Percentiles rank a stretch among this genome's conserved stretches.
phyloP scores from a whole-genome alignment of 306 rosid genomes.

The Hippophae rhamnoides region DNA sequence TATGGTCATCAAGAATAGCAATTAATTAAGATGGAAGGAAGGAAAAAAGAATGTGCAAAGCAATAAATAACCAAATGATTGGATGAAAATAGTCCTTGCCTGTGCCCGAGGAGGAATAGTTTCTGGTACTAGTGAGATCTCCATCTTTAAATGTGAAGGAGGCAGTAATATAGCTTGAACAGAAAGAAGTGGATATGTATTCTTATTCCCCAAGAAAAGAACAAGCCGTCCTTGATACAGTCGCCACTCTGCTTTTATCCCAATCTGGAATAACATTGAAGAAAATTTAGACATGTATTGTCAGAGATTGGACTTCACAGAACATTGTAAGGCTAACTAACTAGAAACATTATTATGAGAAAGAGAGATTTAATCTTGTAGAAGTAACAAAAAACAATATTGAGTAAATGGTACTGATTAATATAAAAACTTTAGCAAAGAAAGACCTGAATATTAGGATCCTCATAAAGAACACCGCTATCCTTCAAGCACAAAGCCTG shows the following conservation, averaged over 20 bases:
- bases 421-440: no score
- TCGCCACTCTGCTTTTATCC: constrained; percentile 97
- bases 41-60: no score
- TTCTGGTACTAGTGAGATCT: constrained; percentile 89
- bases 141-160: constrained; percentile 81
- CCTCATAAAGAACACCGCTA: constrained; percentile 95
- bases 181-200: constrained; percentile 74
- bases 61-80: no score
- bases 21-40: constrained; percentile 6
- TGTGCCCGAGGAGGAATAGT: constrained; percentile 99
- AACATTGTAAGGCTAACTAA: constrained; percentile 5
- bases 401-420: not conserved
- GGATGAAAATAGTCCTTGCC: constrained; percentile 32
- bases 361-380: not conserved
- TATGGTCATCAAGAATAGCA: constrained; percentile 2
- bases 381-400: not conserved
- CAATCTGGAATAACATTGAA: constrained; percentile 44
- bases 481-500: constrained; percentile 87
- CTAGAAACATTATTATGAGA: constrained; percentile 4
- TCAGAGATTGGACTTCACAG: not conserved
- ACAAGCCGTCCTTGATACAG: constrained; percentile 80
- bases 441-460: constrained; percentile 90
- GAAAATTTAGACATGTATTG: constrained; percentile 1
- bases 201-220: constrained; percentile 97
- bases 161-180: constrained; percentile 89